Evolutionary conservation across 768 basidiomycete genomes (phyloP).

Genomic region (Lactarius trivialis): DNA sequence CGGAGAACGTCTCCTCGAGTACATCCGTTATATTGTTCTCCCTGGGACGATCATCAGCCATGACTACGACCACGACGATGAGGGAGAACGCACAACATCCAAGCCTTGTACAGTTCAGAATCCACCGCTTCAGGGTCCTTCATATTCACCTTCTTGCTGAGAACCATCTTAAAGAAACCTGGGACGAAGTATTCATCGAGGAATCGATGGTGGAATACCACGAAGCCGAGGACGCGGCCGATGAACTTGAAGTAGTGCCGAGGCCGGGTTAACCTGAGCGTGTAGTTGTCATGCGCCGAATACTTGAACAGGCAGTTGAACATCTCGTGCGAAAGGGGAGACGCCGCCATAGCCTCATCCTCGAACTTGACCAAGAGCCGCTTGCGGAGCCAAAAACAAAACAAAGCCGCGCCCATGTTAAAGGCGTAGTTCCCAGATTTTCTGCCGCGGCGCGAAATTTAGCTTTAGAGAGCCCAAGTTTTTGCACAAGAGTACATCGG

Average conservation of each 20-base stretch:
- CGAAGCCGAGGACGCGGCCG: slow-evolving; percentile 65
- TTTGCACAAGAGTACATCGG: too few relatives aligned
- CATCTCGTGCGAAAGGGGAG: slow-evolving; percentile 69
- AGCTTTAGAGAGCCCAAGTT: too few relatives aligned
- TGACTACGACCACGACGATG: background rate
- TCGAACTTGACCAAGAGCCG: slow-evolving; percentile 70
- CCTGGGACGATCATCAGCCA: slow-evolving; percentile 32
- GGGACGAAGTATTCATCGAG: slow-evolving; percentile 75
- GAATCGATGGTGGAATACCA: slow-evolving; percentile 72
- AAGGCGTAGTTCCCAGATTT: too few relatives aligned
- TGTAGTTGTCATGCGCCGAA: slow-evolving; percentile 73
- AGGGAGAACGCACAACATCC: slow-evolving; percentile 59
- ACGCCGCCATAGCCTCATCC: slow-evolving; percentile 74
- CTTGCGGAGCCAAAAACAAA: too few relatives aligned
- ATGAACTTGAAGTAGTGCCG: slow-evolving; percentile 80
- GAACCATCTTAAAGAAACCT: slow-evolving; percentile 46
- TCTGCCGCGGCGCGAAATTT: too few relatives aligned
- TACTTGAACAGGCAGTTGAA: slow-evolving; percentile 81
- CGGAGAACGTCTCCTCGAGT: slow-evolving; percentile 66
- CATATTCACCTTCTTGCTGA: slow-evolving; percentile 48
- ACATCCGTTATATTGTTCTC: slow-evolving; percentile 73
- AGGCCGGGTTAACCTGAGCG: slow-evolving; percentile 76
- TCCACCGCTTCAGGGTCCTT: slow-evolving; percentile 66
- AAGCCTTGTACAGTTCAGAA: slow-evolving; percentile 59
- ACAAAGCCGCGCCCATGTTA: too few relatives aligned